Percentiles rank a stretch among this genome's conserved stretches.
These are phyloP conservation scores for Ceratobasidium sp. DNA, from an alignment of 1,284 basidiomycete genomes.

Conservation along the genomic window DNA sequence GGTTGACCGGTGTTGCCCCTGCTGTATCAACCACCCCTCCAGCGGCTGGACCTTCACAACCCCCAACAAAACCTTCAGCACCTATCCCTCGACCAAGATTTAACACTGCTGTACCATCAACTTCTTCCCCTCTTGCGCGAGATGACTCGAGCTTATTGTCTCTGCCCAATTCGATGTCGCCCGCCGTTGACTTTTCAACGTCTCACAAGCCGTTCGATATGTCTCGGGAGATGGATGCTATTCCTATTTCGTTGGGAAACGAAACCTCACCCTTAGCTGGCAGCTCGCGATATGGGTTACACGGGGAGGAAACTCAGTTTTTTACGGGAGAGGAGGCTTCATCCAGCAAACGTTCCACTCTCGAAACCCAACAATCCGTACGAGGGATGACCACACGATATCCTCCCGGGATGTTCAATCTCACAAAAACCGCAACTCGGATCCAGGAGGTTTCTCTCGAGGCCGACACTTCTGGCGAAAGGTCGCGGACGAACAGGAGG, in stretches of 20 bases:
- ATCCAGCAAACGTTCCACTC: not conserved
- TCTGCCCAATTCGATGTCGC: constrained; percentile 39
- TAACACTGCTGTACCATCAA: constrained; percentile 8
- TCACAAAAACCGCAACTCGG: constrained; percentile 26
- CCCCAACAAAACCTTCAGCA: not conserved
- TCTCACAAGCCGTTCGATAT: constrained; percentile 41
- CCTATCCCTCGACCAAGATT: constrained; percentile 36
- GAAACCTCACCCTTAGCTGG: not conserved
- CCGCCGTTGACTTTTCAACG: constrained; percentile 9
- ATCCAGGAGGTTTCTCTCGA: constrained; percentile 21
- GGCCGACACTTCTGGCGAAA: not conserved
- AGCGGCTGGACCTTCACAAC: not conserved
- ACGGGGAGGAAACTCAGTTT: constrained; percentile 13
- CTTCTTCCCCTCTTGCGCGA: constrained; percentile 32
- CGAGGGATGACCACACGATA: constrained; percentile 40
- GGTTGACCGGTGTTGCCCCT: not conserved
- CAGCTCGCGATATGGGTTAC: not conserved
- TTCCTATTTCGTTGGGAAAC: not conserved
- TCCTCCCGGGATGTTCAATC: constrained; percentile 44
- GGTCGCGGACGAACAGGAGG: not conserved
- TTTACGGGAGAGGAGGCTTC: not conserved
- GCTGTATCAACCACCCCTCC: constrained; percentile 29
- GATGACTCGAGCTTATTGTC: constrained; percentile 31
- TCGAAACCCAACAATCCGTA: constrained; percentile 9
- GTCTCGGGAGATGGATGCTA: constrained; percentile 41